Conservation (phyloP, 768 basidiomycete species). For the Boletus subcaerulescens region DNA sequence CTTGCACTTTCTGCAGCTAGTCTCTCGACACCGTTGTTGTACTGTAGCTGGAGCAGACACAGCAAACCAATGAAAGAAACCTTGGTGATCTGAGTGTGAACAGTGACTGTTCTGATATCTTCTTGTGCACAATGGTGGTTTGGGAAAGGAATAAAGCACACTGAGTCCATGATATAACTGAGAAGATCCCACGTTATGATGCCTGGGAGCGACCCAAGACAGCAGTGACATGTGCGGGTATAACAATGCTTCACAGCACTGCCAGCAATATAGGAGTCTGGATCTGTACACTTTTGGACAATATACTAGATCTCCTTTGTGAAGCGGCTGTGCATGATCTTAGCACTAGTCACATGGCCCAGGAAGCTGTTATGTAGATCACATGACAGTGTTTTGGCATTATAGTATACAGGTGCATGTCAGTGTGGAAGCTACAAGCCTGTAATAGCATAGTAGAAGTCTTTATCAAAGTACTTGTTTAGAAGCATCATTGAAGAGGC, state of each 20-base stretch:
- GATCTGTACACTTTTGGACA: conserved; percentile 87
- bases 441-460: too few species aligned
- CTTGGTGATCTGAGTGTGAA: conserved; percentile 52
- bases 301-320: conserved; percentile 83
- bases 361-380: too few species aligned
- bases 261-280: too few species aligned
- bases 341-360: too few species aligned
- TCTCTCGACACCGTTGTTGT: conserved; percentile 85
- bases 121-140: conserved; percentile 77
- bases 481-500: too few species aligned
- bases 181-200: too few species aligned
- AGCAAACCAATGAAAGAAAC: conserved; percentile 64
- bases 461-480: too few species aligned
- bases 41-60: conserved; percentile 88
- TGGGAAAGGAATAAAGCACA: conserved; percentile 75
- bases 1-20: conserved; percentile 82
- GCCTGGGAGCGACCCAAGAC: too few species aligned
- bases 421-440: too few species aligned
- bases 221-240: conserved; percentile 57
- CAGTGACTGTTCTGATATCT: conserved; percentile 85
- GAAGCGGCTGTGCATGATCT: conserved; percentile 59
- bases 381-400: too few species aligned
- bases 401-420: too few species aligned
- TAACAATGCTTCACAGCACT: conserved; percentile 75
- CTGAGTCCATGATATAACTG: too few species aligned